Conservation (phyloP, 2,329 filamentous ascomycete genomes). For the Neospermospora avenae region DNA sequence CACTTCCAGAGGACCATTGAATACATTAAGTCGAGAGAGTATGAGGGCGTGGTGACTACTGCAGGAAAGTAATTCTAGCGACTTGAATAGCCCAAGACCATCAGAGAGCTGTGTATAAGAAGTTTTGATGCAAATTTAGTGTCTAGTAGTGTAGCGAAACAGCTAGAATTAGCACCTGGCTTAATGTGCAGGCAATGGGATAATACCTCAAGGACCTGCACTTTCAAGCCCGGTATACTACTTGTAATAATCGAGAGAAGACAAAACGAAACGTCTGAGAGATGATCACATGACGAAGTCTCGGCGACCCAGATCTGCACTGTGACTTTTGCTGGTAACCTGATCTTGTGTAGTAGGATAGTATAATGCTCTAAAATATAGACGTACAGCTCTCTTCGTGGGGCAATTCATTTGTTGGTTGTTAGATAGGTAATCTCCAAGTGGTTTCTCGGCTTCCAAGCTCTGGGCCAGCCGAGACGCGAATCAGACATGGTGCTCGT, state of each 20-base stretch:
- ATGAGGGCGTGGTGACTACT: constrained; percentile 76
- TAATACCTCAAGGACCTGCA: constrained; percentile 2
- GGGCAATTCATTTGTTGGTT: background rate
- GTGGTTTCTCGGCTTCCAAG: constrained; percentile 23
- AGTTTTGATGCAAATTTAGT: constrained; percentile 21
- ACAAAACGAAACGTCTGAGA: constrained; percentile 12
- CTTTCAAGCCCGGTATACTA: background rate
- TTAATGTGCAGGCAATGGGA: constrained; percentile 1
- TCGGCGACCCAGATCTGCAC: background rate
- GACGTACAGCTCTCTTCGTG: too few relatives aligned
- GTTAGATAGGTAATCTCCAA: background rate
- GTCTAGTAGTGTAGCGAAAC: constrained; percentile 7
- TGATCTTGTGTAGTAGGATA: too few relatives aligned
- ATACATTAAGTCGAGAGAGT: constrained; percentile 87
- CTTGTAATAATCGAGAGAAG: constrained; percentile 25
- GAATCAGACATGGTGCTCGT: constrained; percentile 11
- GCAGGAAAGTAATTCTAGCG: constrained; percentile 27
- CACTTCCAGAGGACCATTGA: constrained; percentile 95
- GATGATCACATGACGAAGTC: constrained; percentile 16
- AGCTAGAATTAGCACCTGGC: background rate
- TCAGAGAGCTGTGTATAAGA: constrained; percentile 24
- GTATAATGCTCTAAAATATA: too few relatives aligned
- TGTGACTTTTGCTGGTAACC: background rate
- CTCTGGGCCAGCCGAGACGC: constrained; percentile 22
- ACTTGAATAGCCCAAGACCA: too few relatives aligned